phyloP scores from a whole-genome alignment of 441 rosid genomes.

The Bruguiera hainesii region DNA sequence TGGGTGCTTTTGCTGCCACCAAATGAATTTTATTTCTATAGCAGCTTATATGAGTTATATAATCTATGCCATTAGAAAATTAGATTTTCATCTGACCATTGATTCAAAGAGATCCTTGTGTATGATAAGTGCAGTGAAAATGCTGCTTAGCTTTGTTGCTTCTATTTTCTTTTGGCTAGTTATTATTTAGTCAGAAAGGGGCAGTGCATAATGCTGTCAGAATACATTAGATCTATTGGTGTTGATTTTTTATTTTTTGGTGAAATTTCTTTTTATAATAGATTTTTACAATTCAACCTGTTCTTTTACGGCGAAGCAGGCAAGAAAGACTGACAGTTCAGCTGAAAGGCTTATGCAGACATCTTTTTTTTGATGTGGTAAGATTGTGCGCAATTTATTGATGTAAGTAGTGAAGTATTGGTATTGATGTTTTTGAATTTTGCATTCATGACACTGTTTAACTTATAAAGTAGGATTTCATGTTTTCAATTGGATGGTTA shows the following conservation, averaged over 20 bases:
- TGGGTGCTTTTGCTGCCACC: constrained; percentile 1
- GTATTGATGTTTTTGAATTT: constrained; percentile 16
- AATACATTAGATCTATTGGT: constrained; percentile 28
- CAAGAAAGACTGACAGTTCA: constrained; percentile 58
- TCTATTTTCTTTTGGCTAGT: constrained; percentile 2
- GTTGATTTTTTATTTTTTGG: constrained; percentile 40
- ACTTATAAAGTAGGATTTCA: constrained; percentile 5
- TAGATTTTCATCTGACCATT: constrained; percentile 1
- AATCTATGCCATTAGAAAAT: neutral
- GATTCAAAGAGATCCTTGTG: neutral
- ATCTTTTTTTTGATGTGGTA: constrained; percentile 55
- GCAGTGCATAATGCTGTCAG: constrained; percentile 30
- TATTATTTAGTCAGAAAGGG: constrained; percentile 10
- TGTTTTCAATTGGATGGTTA: neutral
- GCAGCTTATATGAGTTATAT: neutral
- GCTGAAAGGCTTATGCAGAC: constrained; percentile 54
- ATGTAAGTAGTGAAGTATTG: constrained; percentile 27
- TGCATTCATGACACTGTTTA: neutral
- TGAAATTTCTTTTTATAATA: constrained; percentile 48
- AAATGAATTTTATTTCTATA: neutral
- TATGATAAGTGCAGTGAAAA: neutral
- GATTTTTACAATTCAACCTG: constrained; percentile 60
- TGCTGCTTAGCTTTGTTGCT: constrained; percentile 18
- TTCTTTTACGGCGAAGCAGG: constrained; percentile 64
- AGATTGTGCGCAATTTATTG: constrained; percentile 37